Evolutionary conservation across 192 early-diverging fungal species (phyloP).

Genomic region (Coemansia sp.): DNA sequence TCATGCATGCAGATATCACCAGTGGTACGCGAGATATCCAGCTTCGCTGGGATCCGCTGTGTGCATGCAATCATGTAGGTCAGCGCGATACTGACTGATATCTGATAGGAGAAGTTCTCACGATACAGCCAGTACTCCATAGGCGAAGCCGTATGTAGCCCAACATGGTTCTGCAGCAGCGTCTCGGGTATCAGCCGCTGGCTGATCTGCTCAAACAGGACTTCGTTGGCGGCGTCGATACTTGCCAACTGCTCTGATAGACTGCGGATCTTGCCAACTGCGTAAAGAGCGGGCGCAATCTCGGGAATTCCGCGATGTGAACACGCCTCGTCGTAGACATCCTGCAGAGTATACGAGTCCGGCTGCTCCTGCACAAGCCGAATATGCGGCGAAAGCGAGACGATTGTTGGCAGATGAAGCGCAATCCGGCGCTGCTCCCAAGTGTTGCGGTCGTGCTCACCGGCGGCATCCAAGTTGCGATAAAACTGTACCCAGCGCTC

Average conservation of each 20-base stretch:
- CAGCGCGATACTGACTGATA: conserved; percentile 88
- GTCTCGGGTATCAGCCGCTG: conserved; percentile 81
- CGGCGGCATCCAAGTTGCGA: conserved; percentile 83
- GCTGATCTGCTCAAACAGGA: conserved; percentile 85
- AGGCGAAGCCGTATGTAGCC: conserved; percentile 68
- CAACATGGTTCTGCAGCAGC: conserved; percentile 83
- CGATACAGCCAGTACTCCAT: conserved; percentile 92
- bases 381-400: conserved; percentile 89
- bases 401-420: conserved; percentile 86
- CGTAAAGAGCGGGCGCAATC: conserved; percentile 85
- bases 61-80: conserved; percentile 87
- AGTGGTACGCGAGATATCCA: conserved; percentile 78
- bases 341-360: conserved; percentile 83
- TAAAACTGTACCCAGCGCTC: conserved; percentile 95
- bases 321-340: conserved; percentile 92
- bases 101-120: conserved; percentile 90
- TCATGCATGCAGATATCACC: conserved; percentile 90
- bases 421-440: conserved; percentile 79
- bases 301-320: conserved; percentile 69
- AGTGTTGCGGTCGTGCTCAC: conserved; percentile 66
- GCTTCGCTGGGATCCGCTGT: conserved; percentile 84
- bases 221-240: conserved; percentile 75
- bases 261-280: conserved; percentile 65
- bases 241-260: conserved; percentile 47
- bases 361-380: conserved; percentile 93